phyloP scores from a whole-genome alignment of 495 filamentous ascomycete genomes.

The Beverwykella pulmonaria region DNA sequence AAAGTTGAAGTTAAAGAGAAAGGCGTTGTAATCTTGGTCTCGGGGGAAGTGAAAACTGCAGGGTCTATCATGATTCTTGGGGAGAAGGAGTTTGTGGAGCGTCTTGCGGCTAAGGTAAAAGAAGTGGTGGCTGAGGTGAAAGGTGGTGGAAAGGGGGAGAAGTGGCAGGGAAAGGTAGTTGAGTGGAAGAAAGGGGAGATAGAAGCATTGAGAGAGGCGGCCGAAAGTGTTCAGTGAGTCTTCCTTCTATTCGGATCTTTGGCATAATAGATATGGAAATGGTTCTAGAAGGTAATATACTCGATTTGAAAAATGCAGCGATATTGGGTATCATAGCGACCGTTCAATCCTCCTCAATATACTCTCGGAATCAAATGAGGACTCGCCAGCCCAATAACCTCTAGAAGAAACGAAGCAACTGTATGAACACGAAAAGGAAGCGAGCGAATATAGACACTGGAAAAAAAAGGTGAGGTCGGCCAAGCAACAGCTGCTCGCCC shows the following conservation, averaged over 20 bases:
- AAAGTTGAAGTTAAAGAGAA: constrained; percentile 17
- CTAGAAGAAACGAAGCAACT: background rate
- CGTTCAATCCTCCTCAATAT: background rate
- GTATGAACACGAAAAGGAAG: constrained; percentile 6
- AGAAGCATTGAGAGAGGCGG: constrained; percentile 11
- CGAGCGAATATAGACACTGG: constrained; percentile 2
- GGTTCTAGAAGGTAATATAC: background rate
- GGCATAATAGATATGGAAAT: background rate
- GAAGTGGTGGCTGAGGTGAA: constrained; percentile 15
- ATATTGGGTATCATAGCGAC: constrained; percentile 12
- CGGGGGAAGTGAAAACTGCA: constrained; percentile 16
- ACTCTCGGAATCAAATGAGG: background rate
- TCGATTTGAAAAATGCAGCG: background rate
- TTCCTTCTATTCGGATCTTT: background rate
- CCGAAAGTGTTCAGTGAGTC: background rate
- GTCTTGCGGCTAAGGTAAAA: constrained; percentile 11
- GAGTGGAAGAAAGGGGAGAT: constrained; percentile 33
- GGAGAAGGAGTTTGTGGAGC: constrained; percentile 14
- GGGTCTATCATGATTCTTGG: constrained; percentile 28
- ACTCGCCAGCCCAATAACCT: background rate
- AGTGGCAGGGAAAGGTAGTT: constrained; percentile 28
- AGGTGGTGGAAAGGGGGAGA: constrained; percentile 30
- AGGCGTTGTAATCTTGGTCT: constrained; percentile 11
- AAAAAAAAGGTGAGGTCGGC: background rate
- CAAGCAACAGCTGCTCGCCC: background rate